Evolutionary conservation across 805 yeast genomes (phyloP), one percentile per base, ranked within the genome.

Genomic region (Candida peoriensis): DNA sequence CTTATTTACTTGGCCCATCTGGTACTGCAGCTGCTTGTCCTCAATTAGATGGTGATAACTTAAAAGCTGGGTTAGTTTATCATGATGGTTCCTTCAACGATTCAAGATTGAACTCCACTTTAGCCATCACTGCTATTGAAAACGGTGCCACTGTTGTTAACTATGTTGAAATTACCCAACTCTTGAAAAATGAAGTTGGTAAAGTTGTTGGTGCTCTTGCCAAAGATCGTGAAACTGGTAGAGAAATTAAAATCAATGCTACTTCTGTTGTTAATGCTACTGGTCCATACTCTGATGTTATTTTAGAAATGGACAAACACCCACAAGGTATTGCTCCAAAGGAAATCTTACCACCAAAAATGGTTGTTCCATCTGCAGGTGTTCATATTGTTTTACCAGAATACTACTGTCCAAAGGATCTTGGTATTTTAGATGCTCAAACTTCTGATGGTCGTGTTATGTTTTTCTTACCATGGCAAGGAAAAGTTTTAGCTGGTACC

Each of bases 401-500:
- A 47, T 89, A 74, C 70, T 89, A 86, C 64, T 82, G 94, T 61
- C 94, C 97, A 34, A 73, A 74, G 55, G 78, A 78, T 44, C 74
- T 86, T 72, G 97, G 97, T 44, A 70, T 89, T 44, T 70, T 89
- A 40, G 97, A 89, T 62, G 95, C 96, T 30, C 74, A 85, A 30
- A 89, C 97, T 31, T 69, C 90, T 22, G 97, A 89, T 58, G 97
- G 97, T 38, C 78, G 97, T 63, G 97, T 89, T 34, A 84, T 90
- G 83, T 89, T 89, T 66, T 89, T 90, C 69, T 70, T 89, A 60
- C 97, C 97, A 49, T 89, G 97, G 97, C 96, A 88, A 68, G 96
- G 96, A 6, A 84, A 88, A 60, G 95, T 89, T 22, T 70, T 89
- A 46, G 96, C 96, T 39, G 97, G 97, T 58, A 89, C 97, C 42